Evolutionary conservation across 1,139 yeast species (phyloP), one percentile per base, ranked within the genome.

Genomic region (Blastobotrys serpentis): DNA sequence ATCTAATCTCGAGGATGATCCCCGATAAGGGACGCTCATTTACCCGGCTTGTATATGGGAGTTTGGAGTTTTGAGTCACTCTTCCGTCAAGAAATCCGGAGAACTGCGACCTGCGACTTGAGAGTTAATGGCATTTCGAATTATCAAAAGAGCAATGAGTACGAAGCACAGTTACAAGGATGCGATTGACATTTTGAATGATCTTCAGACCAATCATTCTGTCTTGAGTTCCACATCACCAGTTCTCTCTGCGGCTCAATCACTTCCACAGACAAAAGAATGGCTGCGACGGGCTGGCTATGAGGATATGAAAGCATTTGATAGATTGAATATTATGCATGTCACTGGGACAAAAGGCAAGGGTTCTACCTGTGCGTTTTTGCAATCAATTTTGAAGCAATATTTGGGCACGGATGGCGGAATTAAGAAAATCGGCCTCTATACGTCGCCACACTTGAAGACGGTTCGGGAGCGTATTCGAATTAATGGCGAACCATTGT

Each of bases 331-430:
- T 58, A 77, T 89, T 3, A 77, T 94, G 43, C 98, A 94, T 63
- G 85, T 94, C 30, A 90, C 99, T 0, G 99, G 99, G 21, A 94
- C 99, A 1, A 94, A 94, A 67, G 99, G 99, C 10, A 94, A 94
- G 69, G 99, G 99, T 1, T 89, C 97, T 1, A 90, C 98, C 0
- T 92, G 97, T 70, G 97, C 98, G 0, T 94, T 94, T 64, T 80
- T 90, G 2, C 88, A 87, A 60, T 82, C 94, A 2, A 88, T 92
- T 42, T 69, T 94, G 52, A 64, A 70, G 13, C 89, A 87, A 61
- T 88, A 86, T 61, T 58, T 56, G 25, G 64, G 67, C 8, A 21
- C 48, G 11, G 45, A 46, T 10, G 56, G 54, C 8, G 25, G 49
- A n/a, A 66, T 80, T 50, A 63, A 68, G 42, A 87, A 86, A 63